phyloP scores from a whole-genome alignment of 306 rosid species.

The Cicer pinnatifidum region DNA sequence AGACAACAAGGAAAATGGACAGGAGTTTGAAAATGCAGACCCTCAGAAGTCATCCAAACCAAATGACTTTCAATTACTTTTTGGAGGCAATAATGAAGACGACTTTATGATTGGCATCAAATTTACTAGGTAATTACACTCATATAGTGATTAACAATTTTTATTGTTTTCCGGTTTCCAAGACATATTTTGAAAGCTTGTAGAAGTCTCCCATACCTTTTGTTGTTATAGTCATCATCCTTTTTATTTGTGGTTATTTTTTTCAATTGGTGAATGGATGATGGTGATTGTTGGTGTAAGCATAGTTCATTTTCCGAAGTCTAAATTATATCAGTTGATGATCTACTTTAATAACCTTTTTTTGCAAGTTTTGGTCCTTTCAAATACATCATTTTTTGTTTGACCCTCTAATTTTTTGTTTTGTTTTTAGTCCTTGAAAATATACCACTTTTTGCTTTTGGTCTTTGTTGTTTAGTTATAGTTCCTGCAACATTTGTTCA shows the following conservation, averaged over 20 bases:
- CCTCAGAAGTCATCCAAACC: slow-evolving; percentile 67
- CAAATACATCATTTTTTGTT: too few relatives aligned
- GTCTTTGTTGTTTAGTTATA: too few relatives aligned
- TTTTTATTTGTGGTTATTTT: slow-evolving; percentile 33
- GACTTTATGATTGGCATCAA: slow-evolving; percentile 93
- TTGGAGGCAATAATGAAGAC: slow-evolving; percentile 81
- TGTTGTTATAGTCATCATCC: slow-evolving; percentile 18
- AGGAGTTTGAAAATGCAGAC: slow-evolving; percentile 45
- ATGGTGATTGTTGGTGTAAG: background rate
- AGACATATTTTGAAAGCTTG: slow-evolving; percentile 25
- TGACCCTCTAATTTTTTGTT: too few relatives aligned
- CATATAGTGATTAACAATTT: slow-evolving; percentile 15
- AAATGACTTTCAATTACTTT: slow-evolving; percentile 73
- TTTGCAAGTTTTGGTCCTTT: background rate
- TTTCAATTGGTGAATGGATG: slow-evolving; percentile 22
- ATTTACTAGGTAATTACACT: slow-evolving; percentile 69
- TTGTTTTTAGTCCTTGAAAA: too few relatives aligned
- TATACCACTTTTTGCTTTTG: too few relatives aligned
- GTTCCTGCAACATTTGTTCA: too few relatives aligned
- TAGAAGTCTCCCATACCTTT: slow-evolving; percentile 3
- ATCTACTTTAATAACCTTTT: slow-evolving; percentile 1
- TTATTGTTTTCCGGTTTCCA: slow-evolving; percentile 28
- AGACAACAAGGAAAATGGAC: slow-evolving; percentile 47
- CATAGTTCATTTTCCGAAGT: slow-evolving; percentile 16
- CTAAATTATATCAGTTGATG: slow-evolving; percentile 1